Evolutionary conservation across 441 rosid genomes (phyloP), one percentile per base, ranked within the genome.

Genomic region (Jatropha multifida): DNA sequence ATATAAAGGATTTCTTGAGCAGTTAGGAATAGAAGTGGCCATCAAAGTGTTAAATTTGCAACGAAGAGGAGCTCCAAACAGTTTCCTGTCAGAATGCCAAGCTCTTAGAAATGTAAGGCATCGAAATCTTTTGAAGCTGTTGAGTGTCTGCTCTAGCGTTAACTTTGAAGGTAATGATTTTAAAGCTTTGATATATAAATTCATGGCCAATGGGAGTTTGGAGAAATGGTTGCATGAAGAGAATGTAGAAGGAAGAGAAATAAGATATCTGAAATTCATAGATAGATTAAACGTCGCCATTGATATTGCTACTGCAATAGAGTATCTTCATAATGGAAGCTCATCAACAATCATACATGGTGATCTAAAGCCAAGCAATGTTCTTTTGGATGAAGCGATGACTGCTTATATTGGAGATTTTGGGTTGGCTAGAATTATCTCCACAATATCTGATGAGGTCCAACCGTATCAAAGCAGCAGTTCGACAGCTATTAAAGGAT

Each of bases 121-220:
- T 7, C 14, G 70, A 8, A 66, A 66, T 46, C 54, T 66, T 13
- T 4, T 66, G n/a, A 66, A 66, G 70, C 54, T 66, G 12, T 0
- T 66, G 6, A 66, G 70, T 23, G 37, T 20, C 38, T 66, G 55
- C 54, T 66, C 38, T 4, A 59, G 63, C 63, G 44, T 46, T 0
- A 38, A 66, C 38, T 66, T 23, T 23, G 9, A 66, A 23, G 70
- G 55, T 18, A 66, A 66, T 20, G 38, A 66, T 23, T 44, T 66
- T 11, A 66, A 46, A 49, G 73, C 78, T 41, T 32, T 75, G 2
- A 38, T 75, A 14, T 75, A 54, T 59, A 44, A 58, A 32, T 75
- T 54, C 73, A 68, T 67, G 78, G n/a, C 78, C 0, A 75, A 67
- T 18, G 66, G 72, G 42, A 75, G 44, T 48, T 20, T 77, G 11